Evolutionary conservation across 78 protist genomes (phyloP).

Genomic region (Chrysochromulina parva): DNA sequence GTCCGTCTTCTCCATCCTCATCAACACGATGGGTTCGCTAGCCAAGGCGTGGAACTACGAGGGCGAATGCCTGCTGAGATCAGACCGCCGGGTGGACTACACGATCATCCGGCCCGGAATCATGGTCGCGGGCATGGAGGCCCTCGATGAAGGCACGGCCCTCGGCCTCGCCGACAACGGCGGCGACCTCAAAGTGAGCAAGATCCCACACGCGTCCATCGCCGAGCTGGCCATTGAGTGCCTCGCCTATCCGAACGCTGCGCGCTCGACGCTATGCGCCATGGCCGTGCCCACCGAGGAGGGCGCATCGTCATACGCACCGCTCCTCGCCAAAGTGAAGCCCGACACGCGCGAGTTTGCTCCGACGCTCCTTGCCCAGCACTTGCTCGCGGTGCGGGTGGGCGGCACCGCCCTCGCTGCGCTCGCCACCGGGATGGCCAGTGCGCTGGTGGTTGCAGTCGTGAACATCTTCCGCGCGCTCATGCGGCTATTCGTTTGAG

Average conservation of each 20-base stretch:
- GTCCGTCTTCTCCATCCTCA: background rate
- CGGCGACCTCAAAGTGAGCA: background rate
- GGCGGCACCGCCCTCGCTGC: too few relatives aligned
- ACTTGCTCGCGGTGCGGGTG: background rate
- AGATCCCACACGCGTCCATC: background rate
- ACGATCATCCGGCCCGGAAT: background rate
- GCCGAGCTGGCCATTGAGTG: background rate
- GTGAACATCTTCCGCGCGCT: too few relatives aligned
- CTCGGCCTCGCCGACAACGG: conserved; percentile 2
- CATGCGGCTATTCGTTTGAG: too few relatives aligned
- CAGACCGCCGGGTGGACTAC: background rate
- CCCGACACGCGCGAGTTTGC: background rate
- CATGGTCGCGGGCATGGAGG: background rate
- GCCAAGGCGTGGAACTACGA: conserved; percentile 9
- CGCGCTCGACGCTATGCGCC: background rate
- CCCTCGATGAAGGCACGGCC: background rate
- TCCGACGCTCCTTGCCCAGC: background rate
- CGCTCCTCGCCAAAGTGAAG: background rate
- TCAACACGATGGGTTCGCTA: background rate
- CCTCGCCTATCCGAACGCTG: background rate
- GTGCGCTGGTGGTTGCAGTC: too few relatives aligned
- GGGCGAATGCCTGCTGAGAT: background rate
- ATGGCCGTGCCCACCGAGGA: background rate
- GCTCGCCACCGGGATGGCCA: too few relatives aligned
- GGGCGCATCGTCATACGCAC: background rate